A percentile compares a stretch with the other conserved stretches of the same genome.
These are phyloP conservation scores for Candida oleophila DNA, from an alignment of 805 yeast genomes.

Conservation along the genomic window DNA sequence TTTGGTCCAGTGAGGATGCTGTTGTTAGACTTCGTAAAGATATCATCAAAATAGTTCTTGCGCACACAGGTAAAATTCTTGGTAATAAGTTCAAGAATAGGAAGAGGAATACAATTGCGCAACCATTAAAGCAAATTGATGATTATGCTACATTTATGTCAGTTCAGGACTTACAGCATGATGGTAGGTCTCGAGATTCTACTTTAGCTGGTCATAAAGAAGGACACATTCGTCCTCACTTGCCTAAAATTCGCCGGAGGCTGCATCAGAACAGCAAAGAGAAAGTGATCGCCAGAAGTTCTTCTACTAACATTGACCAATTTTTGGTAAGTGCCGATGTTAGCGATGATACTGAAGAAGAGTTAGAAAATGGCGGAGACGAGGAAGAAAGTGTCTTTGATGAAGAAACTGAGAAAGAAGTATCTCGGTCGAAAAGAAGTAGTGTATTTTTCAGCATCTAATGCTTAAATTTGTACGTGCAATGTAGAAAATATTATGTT, in stretches of 20 bases:
- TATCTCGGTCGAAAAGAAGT: no score
- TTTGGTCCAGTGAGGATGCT: constrained; percentile 71
- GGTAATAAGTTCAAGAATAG: constrained; percentile 64
- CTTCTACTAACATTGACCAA: constrained; percentile 3
- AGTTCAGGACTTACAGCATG: constrained; percentile 36
- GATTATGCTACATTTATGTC: constrained; percentile 38
- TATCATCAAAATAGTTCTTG: constrained; percentile 53
- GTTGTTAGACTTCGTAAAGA: constrained; percentile 61
- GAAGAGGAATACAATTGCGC: constrained; percentile 24
- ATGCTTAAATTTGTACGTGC: no score
- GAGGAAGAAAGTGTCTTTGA: constrained; percentile 1
- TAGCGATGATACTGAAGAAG: constrained; percentile 11
- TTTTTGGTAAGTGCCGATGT: constrained; percentile 3
- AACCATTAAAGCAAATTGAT: constrained; percentile 40
- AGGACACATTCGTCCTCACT: constrained; percentile 7
- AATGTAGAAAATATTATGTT: no score
- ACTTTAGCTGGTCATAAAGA: constrained; percentile 7
- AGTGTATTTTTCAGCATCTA: no score
- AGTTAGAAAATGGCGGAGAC: constrained; percentile 12
- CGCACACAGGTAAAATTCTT: constrained; percentile 73
- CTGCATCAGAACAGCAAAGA: not conserved
- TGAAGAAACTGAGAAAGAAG: not conserved
- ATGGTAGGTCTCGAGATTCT: constrained; percentile 23
- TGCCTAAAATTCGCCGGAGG: constrained; percentile 7
- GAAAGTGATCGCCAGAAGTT: not conserved